phyloP scores from a whole-genome alignment of 2,329 filamentous ascomycete genomes.

The Exophiala oligosperma region DNA sequence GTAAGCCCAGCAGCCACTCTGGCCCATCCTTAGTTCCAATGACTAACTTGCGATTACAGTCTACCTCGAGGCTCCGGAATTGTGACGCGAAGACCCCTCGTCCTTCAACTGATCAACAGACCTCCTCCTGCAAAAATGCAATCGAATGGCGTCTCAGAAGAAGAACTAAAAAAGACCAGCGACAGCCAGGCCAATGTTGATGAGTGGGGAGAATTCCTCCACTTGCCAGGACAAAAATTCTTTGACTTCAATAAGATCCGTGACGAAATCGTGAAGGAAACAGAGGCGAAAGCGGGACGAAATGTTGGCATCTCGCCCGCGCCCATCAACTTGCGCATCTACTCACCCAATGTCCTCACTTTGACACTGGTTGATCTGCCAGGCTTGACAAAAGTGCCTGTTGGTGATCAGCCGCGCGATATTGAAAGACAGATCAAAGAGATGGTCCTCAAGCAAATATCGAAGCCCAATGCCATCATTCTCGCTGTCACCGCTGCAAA shows the following conservation, averaged over 20 bases:
- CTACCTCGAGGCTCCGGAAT: slow-evolving; percentile 96
- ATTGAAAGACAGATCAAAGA: slow-evolving; percentile 96
- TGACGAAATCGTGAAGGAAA: slow-evolving; percentile 96
- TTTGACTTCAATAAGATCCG: slow-evolving; percentile 97
- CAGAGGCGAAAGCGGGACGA: slow-evolving; percentile 90
- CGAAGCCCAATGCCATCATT: slow-evolving; percentile 97
- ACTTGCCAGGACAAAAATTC: slow-evolving; percentile 97
- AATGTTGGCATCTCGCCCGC: slow-evolving; percentile 96
- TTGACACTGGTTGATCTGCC: slow-evolving; percentile 95
- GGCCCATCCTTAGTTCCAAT: slow-evolving; percentile 22
- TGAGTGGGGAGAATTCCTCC: slow-evolving; percentile 98
- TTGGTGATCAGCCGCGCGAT: slow-evolving; percentile 93
- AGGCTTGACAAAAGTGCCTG: slow-evolving; percentile 92
- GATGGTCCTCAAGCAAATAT: slow-evolving; percentile 98
- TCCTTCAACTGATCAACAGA: slow-evolving; percentile 97
- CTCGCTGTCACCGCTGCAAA: slow-evolving; percentile 95
- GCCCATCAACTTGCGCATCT: slow-evolving; percentile 97
- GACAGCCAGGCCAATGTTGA: slow-evolving; percentile 90
- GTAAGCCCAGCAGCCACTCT: slow-evolving; percentile 57
- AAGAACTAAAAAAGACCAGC: slow-evolving; percentile 64
- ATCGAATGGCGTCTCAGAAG: slow-evolving; percentile 69
- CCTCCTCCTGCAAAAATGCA: slow-evolving; percentile 60
- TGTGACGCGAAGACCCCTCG: slow-evolving; percentile 90
- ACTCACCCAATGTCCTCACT: slow-evolving; percentile 96
- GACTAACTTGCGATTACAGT: slow-evolving; percentile 53